Percentiles rank a stretch among this genome's conserved stretches.
Evolutionary conservation across 345 rosid species (phyloP).

Genomic region (Aquilaria malaccensis): DNA sequence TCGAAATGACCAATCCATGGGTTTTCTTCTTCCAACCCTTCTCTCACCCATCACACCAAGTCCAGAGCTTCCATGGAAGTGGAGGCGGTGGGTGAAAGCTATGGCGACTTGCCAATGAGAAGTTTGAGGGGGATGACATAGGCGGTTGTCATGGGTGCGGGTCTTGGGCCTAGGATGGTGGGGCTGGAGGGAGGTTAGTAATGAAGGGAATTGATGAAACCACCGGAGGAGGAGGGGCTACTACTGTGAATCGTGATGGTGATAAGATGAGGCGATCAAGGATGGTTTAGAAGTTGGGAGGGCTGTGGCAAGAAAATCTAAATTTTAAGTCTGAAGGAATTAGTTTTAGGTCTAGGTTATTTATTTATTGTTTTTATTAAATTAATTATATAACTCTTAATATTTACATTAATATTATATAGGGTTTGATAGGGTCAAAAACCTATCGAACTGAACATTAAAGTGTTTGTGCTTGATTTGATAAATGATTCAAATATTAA

Average conservation of each 20-base stretch:
- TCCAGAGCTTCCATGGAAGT: constrained; percentile 64
- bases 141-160: constrained; percentile 35
- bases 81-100: constrained; percentile 58
- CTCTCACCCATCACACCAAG: constrained; percentile 84
- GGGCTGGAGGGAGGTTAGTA: constrained; percentile 53
- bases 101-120: constrained; percentile 88
- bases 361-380: too few species aligned
- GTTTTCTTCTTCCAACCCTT: constrained; percentile 83
- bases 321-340: too few species aligned
- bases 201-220: constrained; percentile 73
- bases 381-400: too few species aligned
- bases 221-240: constrained; percentile 43
- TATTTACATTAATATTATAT: too few species aligned
- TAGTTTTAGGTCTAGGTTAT: too few species aligned
- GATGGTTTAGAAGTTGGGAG: too few species aligned
- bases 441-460: too few species aligned
- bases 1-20: constrained; percentile 15
- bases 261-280: constrained; percentile 25
- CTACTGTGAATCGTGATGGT: constrained; percentile 46
- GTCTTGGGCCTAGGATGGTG: constrained; percentile 50
- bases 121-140: constrained; percentile 69
- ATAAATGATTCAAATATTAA: too few species aligned
- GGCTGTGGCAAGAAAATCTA: too few species aligned
- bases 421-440: too few species aligned
- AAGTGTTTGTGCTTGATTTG: too few species aligned